A percentile compares a stretch with the other conserved stretches of the same genome.
These are phyloP conservation scores for Ceratobasidium sp. DNA, from an alignment of 1,284 basidiomycete species.

Conservation along the genomic window DNA sequence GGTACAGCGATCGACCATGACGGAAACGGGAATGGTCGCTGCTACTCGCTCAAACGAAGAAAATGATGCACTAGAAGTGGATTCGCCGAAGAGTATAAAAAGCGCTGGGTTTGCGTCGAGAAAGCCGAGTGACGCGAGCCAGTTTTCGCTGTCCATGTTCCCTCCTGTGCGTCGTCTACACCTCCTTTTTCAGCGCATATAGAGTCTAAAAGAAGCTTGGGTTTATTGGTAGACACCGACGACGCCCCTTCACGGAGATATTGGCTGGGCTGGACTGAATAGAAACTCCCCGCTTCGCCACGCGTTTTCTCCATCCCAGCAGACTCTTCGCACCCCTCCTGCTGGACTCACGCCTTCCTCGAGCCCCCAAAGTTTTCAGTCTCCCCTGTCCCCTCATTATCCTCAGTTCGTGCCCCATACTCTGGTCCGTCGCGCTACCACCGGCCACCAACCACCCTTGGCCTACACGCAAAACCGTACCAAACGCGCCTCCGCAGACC, in stretches of 20 bases:
- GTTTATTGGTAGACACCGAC: background rate
- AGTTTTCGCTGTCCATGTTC: slow-evolving; percentile 29
- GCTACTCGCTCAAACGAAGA: slow-evolving; percentile 18
- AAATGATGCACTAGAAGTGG: background rate
- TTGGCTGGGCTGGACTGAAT: background rate
- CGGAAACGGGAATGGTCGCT: slow-evolving; percentile 9
- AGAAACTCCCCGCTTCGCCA: slow-evolving; percentile 5
- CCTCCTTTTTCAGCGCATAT: slow-evolving; percentile 4
- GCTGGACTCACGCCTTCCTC: background rate
- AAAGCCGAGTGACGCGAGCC: slow-evolving; percentile 16
- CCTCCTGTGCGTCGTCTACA: slow-evolving; percentile 10
- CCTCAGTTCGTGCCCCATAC: slow-evolving; percentile 1
- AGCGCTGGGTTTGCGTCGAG: background rate
- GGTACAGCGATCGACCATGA: slow-evolving; percentile 8
- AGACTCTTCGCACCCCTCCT: background rate
- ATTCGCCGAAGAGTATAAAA: background rate
- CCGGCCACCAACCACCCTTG: background rate
- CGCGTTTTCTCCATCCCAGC: background rate
- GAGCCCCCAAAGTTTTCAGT: background rate
- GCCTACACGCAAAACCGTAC: background rate
- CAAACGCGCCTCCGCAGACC: background rate
- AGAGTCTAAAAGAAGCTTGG: background rate
- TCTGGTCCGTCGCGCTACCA: background rate
- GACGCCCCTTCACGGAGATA: slow-evolving; percentile 9
- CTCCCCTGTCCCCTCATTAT: background rate